Base-by-base conservation (phyloP, 257 asterid species). In the Solanum virginianum region DNA sequence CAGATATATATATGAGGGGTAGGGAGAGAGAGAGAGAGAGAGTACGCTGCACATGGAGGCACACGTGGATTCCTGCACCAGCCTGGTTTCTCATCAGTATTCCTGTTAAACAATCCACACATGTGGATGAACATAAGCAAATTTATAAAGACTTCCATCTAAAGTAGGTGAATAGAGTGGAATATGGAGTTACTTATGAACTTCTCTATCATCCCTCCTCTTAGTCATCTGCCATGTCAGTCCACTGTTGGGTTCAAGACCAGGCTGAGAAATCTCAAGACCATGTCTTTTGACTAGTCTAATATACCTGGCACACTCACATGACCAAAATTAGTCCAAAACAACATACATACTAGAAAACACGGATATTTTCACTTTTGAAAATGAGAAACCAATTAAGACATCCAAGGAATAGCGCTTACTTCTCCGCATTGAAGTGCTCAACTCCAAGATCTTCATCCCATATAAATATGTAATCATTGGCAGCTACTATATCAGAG, bases 31-130 rank as follows among this genome's bases (percentile, higher is more conserved):
- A 32, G 36, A 32, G 36, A 36, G 5, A 18, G 45, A 7, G 85
- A 93, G 32, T 94, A 94, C 99, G 95, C 99, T 87, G 99, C 99
- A 91, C 98, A 96, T n/a, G 98, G 99, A 75, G 99, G 98, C 90
- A 92, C 68, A 60, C 90, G 94, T 80, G 96, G 96, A 88, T 94
- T 93, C 8, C 84, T 14, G 87, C 99, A 96, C 97, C 97, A 95
- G 54, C 97, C 98, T 0, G 94, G 92, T 83, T 92, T 91, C 88
- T 96, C 98, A 89, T 92, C 92, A 8, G 95, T 91, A 62, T 88
- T 93, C 92, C 98, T 94, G 88, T 62, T 36, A 53, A 90, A 71
- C 84, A 45, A 20, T 20, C 22, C 74, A 29, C n/a, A 57, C 54
- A 45, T 10, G 29, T 82, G 10, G 39, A 17, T 15, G 70, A 75